phyloP scores from a whole-genome alignment of 2,329 filamentous ascomycete genomes.

The Fusarium palustre region DNA sequence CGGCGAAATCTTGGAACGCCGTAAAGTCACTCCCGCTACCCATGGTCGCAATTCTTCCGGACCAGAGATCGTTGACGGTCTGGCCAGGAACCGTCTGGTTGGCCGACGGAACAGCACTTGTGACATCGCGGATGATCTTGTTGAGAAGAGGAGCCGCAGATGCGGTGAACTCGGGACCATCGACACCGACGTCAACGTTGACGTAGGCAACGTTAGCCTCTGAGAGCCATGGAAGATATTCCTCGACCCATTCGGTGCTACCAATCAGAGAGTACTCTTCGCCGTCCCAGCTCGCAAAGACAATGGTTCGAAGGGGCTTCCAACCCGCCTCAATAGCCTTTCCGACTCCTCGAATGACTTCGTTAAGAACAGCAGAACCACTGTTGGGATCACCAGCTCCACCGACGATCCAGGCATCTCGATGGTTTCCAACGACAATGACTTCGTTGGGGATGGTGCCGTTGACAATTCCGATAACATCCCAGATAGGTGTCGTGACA shows the following conservation, averaged over 20 bases:
- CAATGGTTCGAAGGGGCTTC: conserved; percentile 82
- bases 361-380: conserved; percentile 82
- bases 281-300: conserved; percentile 86
- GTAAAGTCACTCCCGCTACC: conserved; percentile 81
- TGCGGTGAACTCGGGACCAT: conserved; percentile 72
- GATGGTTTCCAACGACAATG: conserved; percentile 89
- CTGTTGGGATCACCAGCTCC: conserved; percentile 86
- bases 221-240: conserved; percentile 84
- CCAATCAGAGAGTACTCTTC: conserved; percentile 90
- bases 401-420: conserved; percentile 91
- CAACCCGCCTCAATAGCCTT: conserved; percentile 71
- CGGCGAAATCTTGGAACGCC: conserved; percentile 78
- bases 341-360: conserved; percentile 81
- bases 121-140: conserved; percentile 75
- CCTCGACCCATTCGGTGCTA: conserved; percentile 93
- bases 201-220: conserved; percentile 82
- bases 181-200: conserved; percentile 83
- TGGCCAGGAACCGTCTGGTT: conserved; percentile 81
- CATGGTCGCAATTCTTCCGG: conserved; percentile 71
- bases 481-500: conserved; percentile 84
- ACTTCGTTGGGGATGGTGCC: conserved; percentile 88
- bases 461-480: conserved; percentile 93
- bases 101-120: conserved; percentile 72
- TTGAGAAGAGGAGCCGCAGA: conserved; percentile 81
- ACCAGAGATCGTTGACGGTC: conserved; percentile 77